Base-by-base conservation (phyloP, 2,329 filamentous ascomycete genomes). In the Fusarium compactum region DNA sequence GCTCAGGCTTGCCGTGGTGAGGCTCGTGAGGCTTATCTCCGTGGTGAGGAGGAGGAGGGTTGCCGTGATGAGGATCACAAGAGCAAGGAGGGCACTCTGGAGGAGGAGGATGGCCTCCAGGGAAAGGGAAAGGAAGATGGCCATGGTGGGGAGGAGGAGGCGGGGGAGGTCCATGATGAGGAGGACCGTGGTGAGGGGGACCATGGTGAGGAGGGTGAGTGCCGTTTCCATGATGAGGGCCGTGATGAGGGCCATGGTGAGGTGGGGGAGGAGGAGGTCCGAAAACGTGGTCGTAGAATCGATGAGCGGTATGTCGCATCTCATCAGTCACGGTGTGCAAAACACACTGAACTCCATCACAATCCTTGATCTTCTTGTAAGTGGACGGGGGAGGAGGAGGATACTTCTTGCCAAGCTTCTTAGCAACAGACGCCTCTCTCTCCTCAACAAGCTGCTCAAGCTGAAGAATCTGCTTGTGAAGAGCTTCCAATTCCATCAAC, bases 401-500 rank as follows among this genome's bases (percentile, higher is more conserved):
- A n/a, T 69, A 70, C 30, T 57, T 57, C 44, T 64, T 62, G 57
- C 80, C 76, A 58, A 81, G 79, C 4, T 78, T 74, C 22, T 81
- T 75, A 34, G 78, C 73, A 54, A 84, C 77, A 56, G 80, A 78
- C 7, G 76, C 75, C 70, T 85, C 81, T 70, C 84, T 84, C 59
- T 79, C 74, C 43, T 73, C 74, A 65, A 87, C 84, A 16, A 81
- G 77, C 52, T 79, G 76, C 68, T 83, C 76, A 43, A 87, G 77
- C 54, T 82, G 79, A 30, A 76, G 69, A 18, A 83, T 75, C 67
- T 84, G 82, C 51, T 77, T 74, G 67, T 79, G 80, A 65, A 87
- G 79, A 46, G 78, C 78, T 45, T 83, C 79, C 44, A 87, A 76
- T 47, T 85, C 82, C 16, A 78, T 78, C n/a, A 86, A 69, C 58